Evolutionary conservation across 805 yeast genomes (phyloP).

Genomic region (Teunomyces pallodes): DNA sequence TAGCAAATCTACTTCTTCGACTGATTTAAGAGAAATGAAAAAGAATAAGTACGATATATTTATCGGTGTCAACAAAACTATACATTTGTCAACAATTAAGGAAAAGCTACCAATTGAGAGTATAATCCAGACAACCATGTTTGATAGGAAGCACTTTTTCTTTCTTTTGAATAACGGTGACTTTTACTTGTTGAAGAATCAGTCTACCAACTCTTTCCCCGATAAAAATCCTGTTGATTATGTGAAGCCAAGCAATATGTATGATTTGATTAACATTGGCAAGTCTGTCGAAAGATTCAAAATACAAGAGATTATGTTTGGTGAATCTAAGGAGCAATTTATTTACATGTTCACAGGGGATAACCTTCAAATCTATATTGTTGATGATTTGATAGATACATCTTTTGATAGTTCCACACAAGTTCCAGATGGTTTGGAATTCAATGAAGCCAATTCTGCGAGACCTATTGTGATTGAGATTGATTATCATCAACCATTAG

Average conservation of each 20-base stretch:
- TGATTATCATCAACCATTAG: slow-evolving; percentile 26
- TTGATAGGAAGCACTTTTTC: slow-evolving; percentile 31
- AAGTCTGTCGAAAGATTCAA: slow-evolving; percentile 32
- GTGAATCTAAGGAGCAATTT: slow-evolving; percentile 6
- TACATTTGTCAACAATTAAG: slow-evolving; percentile 33
- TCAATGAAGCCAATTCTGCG: slow-evolving; percentile 7
- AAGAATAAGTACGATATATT: slow-evolving; percentile 22
- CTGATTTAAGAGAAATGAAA: slow-evolving; percentile 3
- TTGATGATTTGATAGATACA: slow-evolving; percentile 21
- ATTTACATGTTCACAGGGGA: slow-evolving; percentile 41
- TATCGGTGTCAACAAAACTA: slow-evolving; percentile 29
- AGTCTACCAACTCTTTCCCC: slow-evolving; percentile 9
- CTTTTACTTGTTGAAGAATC: slow-evolving; percentile 34
- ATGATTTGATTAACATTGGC: slow-evolving; percentile 32
- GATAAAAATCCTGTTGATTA: slow-evolving; percentile 6
- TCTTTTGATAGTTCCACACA: slow-evolving; percentile 18
- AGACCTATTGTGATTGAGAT: slow-evolving; percentile 28
- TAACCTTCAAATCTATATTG: slow-evolving; percentile 27
- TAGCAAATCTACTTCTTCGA: slow-evolving; percentile 6
- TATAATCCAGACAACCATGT: slow-evolving; percentile 22
- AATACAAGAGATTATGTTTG: slow-evolving; percentile 20
- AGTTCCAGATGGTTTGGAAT: slow-evolving; percentile 14
- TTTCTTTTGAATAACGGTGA: slow-evolving; percentile 40
- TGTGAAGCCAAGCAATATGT: slow-evolving; percentile 24
- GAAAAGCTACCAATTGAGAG: slow-evolving; percentile 22